phyloP scores from a whole-genome alignment of 2,329 filamentous ascomycete genomes.

The Thielaviopsis euricoi region DNA sequence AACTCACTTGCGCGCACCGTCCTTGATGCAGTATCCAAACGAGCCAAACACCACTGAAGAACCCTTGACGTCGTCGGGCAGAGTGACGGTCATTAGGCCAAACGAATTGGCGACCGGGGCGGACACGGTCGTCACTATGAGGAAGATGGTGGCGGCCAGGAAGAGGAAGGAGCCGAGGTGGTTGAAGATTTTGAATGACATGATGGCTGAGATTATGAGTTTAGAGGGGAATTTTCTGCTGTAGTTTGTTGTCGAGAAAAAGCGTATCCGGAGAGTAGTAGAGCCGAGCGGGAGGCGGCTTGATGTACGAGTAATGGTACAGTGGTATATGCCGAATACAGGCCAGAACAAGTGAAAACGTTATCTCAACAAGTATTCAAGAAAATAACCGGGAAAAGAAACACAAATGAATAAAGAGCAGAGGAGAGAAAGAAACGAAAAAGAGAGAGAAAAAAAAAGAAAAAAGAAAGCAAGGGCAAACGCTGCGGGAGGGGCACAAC shows the following conservation, averaged over 20 bases:
- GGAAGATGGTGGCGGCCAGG: slow-evolving; percentile 35
- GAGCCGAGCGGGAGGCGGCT: slow-evolving; percentile 2
- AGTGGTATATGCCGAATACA: neutral
- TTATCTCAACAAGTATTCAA: neutral
- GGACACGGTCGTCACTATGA: slow-evolving; percentile 41
- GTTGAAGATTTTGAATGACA: slow-evolving; percentile 36
- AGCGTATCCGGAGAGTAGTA: neutral
- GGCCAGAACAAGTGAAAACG: neutral
- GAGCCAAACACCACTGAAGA: slow-evolving; percentile 37
- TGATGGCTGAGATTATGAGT: slow-evolving; percentile 16
- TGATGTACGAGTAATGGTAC: neutral
- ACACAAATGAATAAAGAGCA: neutral
- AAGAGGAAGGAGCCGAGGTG: slow-evolving; percentile 42
- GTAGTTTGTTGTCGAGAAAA: neutral
- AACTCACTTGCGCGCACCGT: slow-evolving; percentile 16
- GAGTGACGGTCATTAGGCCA: slow-evolving; percentile 34
- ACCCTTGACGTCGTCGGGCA: slow-evolving; percentile 22
- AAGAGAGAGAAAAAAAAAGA: neutral
- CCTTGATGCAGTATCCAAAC: slow-evolving; percentile 38
- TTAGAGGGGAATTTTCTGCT: neutral
- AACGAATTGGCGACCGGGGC: slow-evolving; percentile 40
- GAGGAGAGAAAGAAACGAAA: neutral
- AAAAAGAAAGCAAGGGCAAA: neutral
- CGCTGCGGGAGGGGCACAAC: neutral
- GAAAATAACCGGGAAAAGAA: neutral